Conservation (phyloP, 352 stramenopile genomes). For the Globisporangium yorkense region DNA sequence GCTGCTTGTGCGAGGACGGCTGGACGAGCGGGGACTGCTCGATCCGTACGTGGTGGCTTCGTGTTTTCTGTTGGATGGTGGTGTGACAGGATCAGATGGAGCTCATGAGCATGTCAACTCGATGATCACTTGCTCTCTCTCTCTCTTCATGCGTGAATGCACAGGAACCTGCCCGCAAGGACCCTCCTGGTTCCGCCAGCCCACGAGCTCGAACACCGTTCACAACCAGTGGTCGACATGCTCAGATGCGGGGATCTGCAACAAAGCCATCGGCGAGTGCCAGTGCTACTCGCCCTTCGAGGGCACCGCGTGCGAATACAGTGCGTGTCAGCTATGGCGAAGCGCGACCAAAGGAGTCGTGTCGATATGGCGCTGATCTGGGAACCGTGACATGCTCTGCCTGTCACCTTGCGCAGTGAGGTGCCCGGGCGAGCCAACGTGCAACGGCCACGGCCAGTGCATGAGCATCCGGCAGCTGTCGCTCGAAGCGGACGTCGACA, state of each 20-base stretch:
- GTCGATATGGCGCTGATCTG: no score
- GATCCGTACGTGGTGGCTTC: conserved; percentile 21
- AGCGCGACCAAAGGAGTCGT: no score
- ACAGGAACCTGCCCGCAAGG: conserved; percentile 59
- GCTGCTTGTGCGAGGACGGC: conserved; percentile 52
- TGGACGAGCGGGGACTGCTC: conserved; percentile 68
- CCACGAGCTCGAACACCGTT: conserved; percentile 34
- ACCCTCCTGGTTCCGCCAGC: conserved; percentile 52
- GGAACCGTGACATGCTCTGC: not conserved
- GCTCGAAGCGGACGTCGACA: conserved; percentile 43
- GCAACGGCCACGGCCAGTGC: conserved; percentile 72
- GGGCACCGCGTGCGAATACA: conserved; percentile 47
- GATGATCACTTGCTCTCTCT: not conserved
- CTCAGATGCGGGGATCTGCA: conserved; percentile 59
- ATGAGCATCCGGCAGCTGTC: conserved; percentile 67
- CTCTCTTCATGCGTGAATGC: not conserved
- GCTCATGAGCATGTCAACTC: not conserved
- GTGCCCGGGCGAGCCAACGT: conserved; percentile 44
- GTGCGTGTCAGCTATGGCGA: conserved; percentile 16
- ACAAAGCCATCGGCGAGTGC: conserved; percentile 47
- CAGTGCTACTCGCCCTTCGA: conserved; percentile 54
- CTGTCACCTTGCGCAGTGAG: conserved; percentile 29
- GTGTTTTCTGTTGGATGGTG: not conserved
- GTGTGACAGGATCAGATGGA: not conserved
- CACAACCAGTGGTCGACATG: conserved; percentile 50